Evolutionary conservation across 352 stramenopile species (phyloP), one percentile per base, ranked within the genome.

Genomic region (Ophiocytium majus): DNA sequence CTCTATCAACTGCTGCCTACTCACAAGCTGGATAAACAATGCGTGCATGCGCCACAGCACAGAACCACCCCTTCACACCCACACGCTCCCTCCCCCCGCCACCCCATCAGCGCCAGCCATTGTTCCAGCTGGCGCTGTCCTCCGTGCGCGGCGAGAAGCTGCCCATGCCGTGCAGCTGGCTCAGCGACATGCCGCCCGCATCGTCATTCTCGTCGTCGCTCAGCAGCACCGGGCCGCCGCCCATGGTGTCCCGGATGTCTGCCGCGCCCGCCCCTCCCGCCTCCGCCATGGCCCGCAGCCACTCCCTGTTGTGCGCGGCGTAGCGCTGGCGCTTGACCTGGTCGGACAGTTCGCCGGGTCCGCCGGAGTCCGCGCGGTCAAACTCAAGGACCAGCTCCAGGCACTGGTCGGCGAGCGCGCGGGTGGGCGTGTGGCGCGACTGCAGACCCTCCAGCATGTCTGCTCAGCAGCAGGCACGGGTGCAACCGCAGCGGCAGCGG

Each of bases 351-450:
- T 91, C 66, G 37, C 90, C 89, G 1, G 36, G 0, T 5, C 33
- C 10, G 35, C 37, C 64, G 31, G 34, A 28, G 49, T 10, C 71
- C 63, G 90, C 81, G 34, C 87, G 82, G 80, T 94, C 90, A 76
- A 86, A 90, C 84, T 92, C 89, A 14, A 92, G 81, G 10, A 92
- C 90, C 9, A 93, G 66, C 10, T 92, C 83, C 50, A 89, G 87
- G 83, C 88, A 90, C 37, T 80, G 63, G 63, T 88, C 83, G 28
- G 89, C 87, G 35, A 86, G 86, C 0, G 43, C 34, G 63, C 86
- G 64, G 0, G 80, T 88, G 17, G 81, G 32, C 17, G 82, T 50
- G 43, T 90, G 82, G 9, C 50, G 63, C 36, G 79, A 83, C 10
- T 85, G 32, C 14, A 90, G 36, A n/a, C 74, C 83, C 23, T 91